These are phyloP conservation scores for Rhodofomes roseus DNA, from an alignment of 1,284 basidiomycete species.

Conservation along the genomic window DNA sequence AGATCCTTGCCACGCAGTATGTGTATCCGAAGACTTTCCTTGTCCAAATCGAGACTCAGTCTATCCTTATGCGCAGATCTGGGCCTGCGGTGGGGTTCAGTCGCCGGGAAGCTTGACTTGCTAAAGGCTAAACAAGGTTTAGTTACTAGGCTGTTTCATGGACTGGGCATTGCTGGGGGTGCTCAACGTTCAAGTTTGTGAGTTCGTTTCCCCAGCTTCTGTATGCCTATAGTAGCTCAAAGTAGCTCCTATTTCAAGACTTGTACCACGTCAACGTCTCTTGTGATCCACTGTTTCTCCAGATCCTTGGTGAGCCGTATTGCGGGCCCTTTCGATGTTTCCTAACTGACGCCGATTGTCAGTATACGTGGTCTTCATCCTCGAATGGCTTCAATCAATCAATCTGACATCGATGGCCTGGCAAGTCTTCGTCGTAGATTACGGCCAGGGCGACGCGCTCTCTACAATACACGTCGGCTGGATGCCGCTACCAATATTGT, in stretches of 20 bases:
- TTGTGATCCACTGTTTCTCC: neutral
- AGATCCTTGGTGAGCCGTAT: neutral
- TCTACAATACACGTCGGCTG: neutral
- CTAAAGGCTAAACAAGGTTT: neutral
- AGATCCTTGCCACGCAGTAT: neutral
- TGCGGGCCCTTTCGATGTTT: too few species aligned
- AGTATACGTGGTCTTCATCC: neutral
- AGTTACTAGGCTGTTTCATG: slow-evolving; percentile 1
- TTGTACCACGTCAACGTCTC: neutral
- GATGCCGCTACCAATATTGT: neutral
- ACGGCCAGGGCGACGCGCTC: neutral
- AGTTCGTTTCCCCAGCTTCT: neutral
- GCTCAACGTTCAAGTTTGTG: neutral
- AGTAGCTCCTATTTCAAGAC: neutral
- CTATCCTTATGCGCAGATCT: neutral
- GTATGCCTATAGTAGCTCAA: neutral
- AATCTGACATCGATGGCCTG: neutral
- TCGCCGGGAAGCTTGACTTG: neutral
- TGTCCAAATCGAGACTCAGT: neutral
- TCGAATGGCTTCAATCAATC: neutral
- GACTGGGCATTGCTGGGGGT: neutral
- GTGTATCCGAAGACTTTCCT: neutral
- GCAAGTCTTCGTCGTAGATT: neutral
- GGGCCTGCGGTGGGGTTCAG: neutral
- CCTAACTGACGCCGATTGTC: too few species aligned